Evolutionary conservation across 2,329 filamentous ascomycete genomes (phyloP), one percentile per base, ranked within the genome.

Genomic region (Paecilomyces sp.): DNA sequence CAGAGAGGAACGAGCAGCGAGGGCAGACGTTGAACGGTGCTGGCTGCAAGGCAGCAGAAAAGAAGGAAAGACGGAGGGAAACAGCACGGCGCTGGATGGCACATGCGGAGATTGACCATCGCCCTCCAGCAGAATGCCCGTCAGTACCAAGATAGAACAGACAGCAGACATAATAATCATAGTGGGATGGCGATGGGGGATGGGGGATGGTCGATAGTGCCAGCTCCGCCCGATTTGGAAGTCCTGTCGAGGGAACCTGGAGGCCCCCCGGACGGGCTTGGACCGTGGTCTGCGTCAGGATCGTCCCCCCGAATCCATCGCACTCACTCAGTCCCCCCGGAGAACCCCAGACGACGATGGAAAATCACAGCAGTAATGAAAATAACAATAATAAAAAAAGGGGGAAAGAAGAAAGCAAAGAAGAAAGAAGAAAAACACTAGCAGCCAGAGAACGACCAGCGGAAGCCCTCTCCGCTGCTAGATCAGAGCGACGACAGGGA

Each of bases 351-450:
- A 11, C 31, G 31, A 33, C 25, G 25, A 28, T 28, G 3, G 6
- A 6, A 33, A 8, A 33, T 3, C 12, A 11, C 2, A 33, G 11
- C 31, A 9, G 31, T 33, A 33, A 50, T 6, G 25, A 28, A 28
- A 28, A 28, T 28, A 54, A 57, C 50, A 58, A 56, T 55, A 57
- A 52, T 13, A 25, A 18, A 15, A 15, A 13, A 18, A 31, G 41
- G 22, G 22, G 22, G 22, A 22, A 22, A n/a, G 7, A 55, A 22
- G 13, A 33, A 54, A 24, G 22, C 22, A 33, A 11, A 55, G 54
- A 28, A 41, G 31, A 52, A 24, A 24, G 33, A 54, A 53, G 31
- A 60, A 58, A 55, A 56, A 54, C 22, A 22, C 41, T 47, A 47
- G 41, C 41, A 47, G 41, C 15, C 8, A 2, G n/a, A 6, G n/a